Conservation (phyloP, 2,329 filamentous ascomycete species). For the Fusarium tuaranense region DNA sequence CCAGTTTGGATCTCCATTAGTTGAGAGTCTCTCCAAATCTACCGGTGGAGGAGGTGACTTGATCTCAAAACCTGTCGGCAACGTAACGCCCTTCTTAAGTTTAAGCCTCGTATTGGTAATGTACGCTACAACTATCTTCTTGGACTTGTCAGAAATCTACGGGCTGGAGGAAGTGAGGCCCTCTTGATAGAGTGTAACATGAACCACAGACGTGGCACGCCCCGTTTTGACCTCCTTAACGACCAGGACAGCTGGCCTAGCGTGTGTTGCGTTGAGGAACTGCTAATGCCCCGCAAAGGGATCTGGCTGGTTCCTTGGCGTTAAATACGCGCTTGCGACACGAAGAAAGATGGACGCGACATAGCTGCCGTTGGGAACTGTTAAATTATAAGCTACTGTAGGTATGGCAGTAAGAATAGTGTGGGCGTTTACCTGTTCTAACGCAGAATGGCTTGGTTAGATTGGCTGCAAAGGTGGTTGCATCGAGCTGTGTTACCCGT, state of each 20-base stretch:
- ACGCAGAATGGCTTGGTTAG: constrained; percentile 30
- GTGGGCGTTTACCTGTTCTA: constrained; percentile 20
- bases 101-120: constrained; percentile 50
- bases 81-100: constrained; percentile 44
- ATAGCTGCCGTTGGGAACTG: constrained; percentile 62
- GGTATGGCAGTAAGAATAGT: not conserved
- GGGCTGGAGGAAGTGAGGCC: constrained; percentile 48
- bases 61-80: constrained; percentile 44
- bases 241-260: constrained; percentile 52
- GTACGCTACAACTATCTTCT: constrained; percentile 51
- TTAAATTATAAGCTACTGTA: not conserved
- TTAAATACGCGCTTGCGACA: constrained; percentile 51
- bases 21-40: constrained; percentile 25
- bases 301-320: constrained; percentile 50
- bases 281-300: constrained; percentile 55
- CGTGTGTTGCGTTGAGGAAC: constrained; percentile 53
- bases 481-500: constrained; percentile 8
- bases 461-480: constrained; percentile 20
- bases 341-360: constrained; percentile 55
- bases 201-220: constrained; percentile 55
- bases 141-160: constrained; percentile 50
- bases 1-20: constrained; percentile 32
- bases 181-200: constrained; percentile 56
- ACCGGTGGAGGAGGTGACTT: constrained; percentile 27
- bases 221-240: constrained; percentile 58